Percentiles rank a stretch among this genome's conserved stretches.
Conservation (phyloP, 129 eudicot species). For the Tagetes patula region DNA sequence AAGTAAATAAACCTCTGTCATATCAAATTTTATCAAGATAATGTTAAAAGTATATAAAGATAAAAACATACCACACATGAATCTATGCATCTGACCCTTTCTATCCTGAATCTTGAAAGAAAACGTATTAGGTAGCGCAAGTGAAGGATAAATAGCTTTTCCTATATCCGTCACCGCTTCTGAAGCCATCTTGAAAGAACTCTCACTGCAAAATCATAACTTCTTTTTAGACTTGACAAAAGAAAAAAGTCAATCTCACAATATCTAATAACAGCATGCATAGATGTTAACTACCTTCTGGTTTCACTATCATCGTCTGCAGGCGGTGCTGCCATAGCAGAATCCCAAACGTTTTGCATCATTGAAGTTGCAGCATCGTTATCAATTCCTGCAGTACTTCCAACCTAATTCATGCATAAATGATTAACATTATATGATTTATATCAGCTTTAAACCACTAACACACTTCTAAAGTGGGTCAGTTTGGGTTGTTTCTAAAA, state of each 20-base stretch:
- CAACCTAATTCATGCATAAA: conserved; percentile 51
- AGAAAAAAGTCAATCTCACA: neutral
- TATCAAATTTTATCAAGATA: neutral
- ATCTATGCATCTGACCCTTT: conserved; percentile 89
- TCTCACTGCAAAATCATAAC: conserved; percentile 53
- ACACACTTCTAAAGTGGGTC: neutral
- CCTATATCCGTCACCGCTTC: conserved; percentile 65
- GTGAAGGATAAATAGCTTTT: conserved; percentile 55
- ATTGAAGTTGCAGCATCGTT: conserved; percentile 66
- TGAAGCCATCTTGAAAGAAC: conserved; percentile 66
- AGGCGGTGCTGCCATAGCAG: conserved; percentile 76
- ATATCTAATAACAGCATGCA: conserved; percentile 1
- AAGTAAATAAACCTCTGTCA: conserved; percentile 6
- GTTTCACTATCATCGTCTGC: conserved; percentile 75
- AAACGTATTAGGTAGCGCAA: conserved; percentile 47
- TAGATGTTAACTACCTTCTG: conserved; percentile 48
- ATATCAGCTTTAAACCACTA: too few species aligned
- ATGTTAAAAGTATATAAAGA: neutral
- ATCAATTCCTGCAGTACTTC: conserved; percentile 66
- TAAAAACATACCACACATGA: conserved; percentile 64
- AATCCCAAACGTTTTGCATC: conserved; percentile 98
- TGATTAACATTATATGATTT: too few species aligned
- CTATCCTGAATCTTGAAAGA: conserved; percentile 86
- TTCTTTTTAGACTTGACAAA: conserved; percentile 14
- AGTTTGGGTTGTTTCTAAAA: neutral